These are phyloP conservation scores for Eremomyces bilateralis DNA, from an alignment of 495 filamentous ascomycete species.

Conservation along the genomic window DNA sequence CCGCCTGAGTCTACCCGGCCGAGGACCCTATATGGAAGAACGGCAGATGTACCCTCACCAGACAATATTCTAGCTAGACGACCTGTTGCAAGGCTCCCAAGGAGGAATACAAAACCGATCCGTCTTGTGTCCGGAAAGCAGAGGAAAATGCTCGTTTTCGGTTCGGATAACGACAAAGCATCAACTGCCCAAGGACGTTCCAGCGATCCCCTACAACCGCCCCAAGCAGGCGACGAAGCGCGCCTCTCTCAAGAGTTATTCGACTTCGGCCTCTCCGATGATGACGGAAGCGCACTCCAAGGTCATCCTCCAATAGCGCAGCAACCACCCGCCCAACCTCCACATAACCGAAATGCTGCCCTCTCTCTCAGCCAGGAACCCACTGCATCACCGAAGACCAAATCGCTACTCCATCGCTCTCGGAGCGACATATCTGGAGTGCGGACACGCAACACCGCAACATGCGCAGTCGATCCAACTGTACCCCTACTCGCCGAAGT, in stretches of 20 bases:
- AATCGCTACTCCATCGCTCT: not conserved
- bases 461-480: too few species aligned
- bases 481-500: too few species aligned
- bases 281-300: not conserved
- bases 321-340: not conserved
- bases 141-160: too few species aligned
- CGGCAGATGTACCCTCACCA: too few species aligned
- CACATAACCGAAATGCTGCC: not conserved
- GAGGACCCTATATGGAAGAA: too few species aligned
- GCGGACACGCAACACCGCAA: not conserved
- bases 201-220: not conserved
- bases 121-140: too few species aligned
- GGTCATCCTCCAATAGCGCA: not conserved
- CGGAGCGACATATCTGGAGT: constrained; percentile 1
- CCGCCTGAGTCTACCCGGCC: too few species aligned
- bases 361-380: not conserved
- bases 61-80: not conserved
- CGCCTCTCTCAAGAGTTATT: not conserved
- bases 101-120: not conserved
- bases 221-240: not conserved
- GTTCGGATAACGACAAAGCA: too few species aligned
- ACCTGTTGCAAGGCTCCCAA: not conserved
- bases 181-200: too few species aligned
- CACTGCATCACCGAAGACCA: not conserved
- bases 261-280: not conserved